Evolutionary conservation across 108 stramenopile genomes (phyloP), one percentile per base, ranked within the genome.

Genomic region (Pinguiococcus pyrenoidosus): DNA sequence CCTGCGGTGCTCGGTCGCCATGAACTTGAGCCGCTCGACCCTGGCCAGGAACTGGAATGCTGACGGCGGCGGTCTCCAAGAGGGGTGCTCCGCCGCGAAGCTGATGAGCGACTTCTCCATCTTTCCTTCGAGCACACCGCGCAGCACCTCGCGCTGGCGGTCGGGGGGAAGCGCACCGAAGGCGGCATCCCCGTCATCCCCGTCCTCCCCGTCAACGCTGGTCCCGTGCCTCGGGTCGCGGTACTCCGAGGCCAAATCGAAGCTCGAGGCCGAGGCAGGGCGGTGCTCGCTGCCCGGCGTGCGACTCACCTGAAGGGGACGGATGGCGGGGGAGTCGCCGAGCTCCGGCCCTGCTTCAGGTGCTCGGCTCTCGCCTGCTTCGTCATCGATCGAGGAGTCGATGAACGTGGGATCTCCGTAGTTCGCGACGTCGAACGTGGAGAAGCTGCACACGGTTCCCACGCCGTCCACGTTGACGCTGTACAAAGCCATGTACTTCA

Each of bases 361-460:
- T 43, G 8, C 41, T 35, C 10, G 10, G 34, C 12, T 12, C 10
- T 12, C 10, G 34, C 34, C 34, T 35, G 10, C 34, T 35, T 35
- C 10, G 10, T 10, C 12, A 35, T n/a, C 34, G 34, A 35, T 2
- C 34, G 13, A 66, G 66, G 9, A 68, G 47, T 29, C 57, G 61
- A 64, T 72, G 62, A 57, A 8, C 66, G 51, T 3, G 59, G 24
- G 21, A n/a, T 1, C 16, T 63, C 54, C 32, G 25, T 3, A 67
- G 47, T 55, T 49, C 12, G 86, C 83, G 58, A 93, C 87, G 61
- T 93, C 85, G 66, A 93, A 93, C 5, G 81, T 79, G 16, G 80
- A 67, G 56, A 77, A 89, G 17, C 84, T 84, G 71, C 86, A 85
- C 6, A 90, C 82, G 45, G 87, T 78, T 9, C 92, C 92, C 18